phyloP scores from a whole-genome alignment of 2,329 filamentous ascomycete genomes.

The Anthostomella pinea region DNA sequence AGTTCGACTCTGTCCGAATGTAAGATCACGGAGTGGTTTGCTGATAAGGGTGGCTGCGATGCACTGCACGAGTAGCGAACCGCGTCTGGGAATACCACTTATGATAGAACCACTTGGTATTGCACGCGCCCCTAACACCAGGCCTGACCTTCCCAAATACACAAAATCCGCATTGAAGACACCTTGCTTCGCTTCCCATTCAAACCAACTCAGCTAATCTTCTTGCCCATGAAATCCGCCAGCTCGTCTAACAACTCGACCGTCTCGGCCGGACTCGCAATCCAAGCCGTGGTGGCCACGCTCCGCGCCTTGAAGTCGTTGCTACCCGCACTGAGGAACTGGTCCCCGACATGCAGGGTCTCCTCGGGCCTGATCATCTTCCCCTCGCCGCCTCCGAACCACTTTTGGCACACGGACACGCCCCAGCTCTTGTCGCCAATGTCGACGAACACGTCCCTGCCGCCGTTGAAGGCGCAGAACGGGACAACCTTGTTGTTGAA shows the following conservation, averaged over 20 bases:
- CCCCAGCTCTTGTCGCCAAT: constrained; percentile 98
- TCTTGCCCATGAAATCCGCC: constrained; percentile 53
- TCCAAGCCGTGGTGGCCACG: constrained; percentile 95
- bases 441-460: constrained; percentile 96
- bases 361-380: constrained; percentile 64
- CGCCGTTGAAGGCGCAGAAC: constrained; percentile 97
- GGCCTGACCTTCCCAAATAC: no score
- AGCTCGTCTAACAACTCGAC: constrained; percentile 86
- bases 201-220: constrained; percentile 29
- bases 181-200: no score
- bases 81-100: no score
- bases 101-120: no score
- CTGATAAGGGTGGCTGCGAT: no score
- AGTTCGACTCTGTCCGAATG: no score
- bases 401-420: constrained; percentile 86
- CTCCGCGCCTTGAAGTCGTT: constrained; percentile 96
- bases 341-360: constrained; percentile 93
- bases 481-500: constrained; percentile 53
- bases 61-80: no score
- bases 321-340: constrained; percentile 90
- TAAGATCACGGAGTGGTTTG: no score
- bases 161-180: no score
- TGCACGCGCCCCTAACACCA: no score
- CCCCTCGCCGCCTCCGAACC: constrained; percentile 63
- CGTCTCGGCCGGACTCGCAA: constrained; percentile 88